A percentile compares a stretch with the other conserved stretches of the same genome.
phyloP scores from a whole-genome alignment of 768 basidiomycete species.

The Tulasnella sp. region DNA sequence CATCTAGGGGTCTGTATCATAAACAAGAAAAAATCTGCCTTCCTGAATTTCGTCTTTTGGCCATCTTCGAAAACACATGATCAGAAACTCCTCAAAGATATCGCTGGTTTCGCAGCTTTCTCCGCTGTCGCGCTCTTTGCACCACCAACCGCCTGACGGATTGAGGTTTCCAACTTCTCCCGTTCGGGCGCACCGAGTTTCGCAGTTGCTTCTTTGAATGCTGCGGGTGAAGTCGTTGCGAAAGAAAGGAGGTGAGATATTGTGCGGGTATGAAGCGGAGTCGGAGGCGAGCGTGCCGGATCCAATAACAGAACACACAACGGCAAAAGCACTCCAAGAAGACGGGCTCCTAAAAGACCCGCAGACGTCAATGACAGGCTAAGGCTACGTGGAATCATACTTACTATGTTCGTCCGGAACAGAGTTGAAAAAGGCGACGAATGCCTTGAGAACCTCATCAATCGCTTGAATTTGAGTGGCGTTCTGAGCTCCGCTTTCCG shows the following conservation, averaged over 20 bases:
- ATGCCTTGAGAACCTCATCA: slow-evolving; percentile 78
- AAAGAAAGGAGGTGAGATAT: slow-evolving; percentile 65
- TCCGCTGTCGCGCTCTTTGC: slow-evolving; percentile 34
- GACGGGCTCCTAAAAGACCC: slow-evolving; percentile 51
- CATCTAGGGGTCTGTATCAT: background rate
- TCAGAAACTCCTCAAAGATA: slow-evolving; percentile 47
- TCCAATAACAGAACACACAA: slow-evolving; percentile 67
- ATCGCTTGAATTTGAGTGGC: slow-evolving; percentile 60
- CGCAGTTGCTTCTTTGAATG: slow-evolving; percentile 81
- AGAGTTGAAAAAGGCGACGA: slow-evolving; percentile 57
- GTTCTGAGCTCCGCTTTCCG: slow-evolving; percentile 36
- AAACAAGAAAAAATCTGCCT: too few relatives aligned
- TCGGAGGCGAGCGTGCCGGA: slow-evolving; percentile 43
- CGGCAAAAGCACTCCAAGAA: slow-evolving; percentile 70
- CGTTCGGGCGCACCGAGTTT: slow-evolving; percentile 56
- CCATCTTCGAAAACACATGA: background rate
- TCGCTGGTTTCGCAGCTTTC: slow-evolving; percentile 61
- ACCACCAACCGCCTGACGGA: slow-evolving; percentile 68
- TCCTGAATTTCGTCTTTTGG: too few relatives aligned
- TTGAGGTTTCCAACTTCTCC: slow-evolving; percentile 67
- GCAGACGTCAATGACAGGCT: background rate
- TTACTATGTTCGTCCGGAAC: slow-evolving; percentile 60
- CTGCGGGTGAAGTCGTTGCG: slow-evolving; percentile 62
- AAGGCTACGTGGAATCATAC: slow-evolving; percentile 34
- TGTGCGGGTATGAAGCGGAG: slow-evolving; percentile 53